Evolutionary conservation across 1,284 basidiomycete species (phyloP).

Genomic region (Naganishia sp.): DNA sequence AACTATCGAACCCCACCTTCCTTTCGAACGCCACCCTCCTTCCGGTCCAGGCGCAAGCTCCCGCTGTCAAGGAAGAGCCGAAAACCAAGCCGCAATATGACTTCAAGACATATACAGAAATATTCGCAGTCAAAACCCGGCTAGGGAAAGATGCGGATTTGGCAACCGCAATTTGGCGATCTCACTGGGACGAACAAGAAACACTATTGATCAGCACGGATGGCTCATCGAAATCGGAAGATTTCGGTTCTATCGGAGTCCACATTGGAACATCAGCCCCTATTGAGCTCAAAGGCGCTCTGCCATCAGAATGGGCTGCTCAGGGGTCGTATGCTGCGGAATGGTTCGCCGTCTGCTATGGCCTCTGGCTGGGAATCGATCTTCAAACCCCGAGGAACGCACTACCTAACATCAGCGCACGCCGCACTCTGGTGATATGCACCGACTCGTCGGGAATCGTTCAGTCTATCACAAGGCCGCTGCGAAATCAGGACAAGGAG

Average conservation of each 20-base stretch:
- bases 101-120: constrained; percentile 17
- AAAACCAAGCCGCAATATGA: not conserved
- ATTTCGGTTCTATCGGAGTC: constrained; percentile 13
- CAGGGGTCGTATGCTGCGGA: constrained; percentile 26
- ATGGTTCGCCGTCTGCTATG: constrained; percentile 27
- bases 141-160: constrained; percentile 16
- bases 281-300: constrained; percentile 19
- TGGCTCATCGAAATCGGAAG: constrained; percentile 19
- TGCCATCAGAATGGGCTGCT: constrained; percentile 23
- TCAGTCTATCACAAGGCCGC: constrained; percentile 8
- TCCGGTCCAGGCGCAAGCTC: too few species aligned
- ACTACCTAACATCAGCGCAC: constrained; percentile 13
- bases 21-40: not conserved
- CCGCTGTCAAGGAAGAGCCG: too few species aligned
- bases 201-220: constrained; percentile 20
- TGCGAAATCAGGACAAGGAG: constrained; percentile 1
- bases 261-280: constrained; percentile 19
- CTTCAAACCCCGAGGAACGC: not conserved
- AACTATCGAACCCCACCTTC: not conserved
- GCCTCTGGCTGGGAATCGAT: constrained; percentile 15
- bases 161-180: constrained; percentile 21
- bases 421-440: constrained; percentile 15
- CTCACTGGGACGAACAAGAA: constrained; percentile 15
- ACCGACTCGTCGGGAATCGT: constrained; percentile 24
- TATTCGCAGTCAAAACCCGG: constrained; percentile 8